Evolutionary conservation across 805 yeast species (phyloP).

Genomic region (Nakazawaea ishiwadae): DNA sequence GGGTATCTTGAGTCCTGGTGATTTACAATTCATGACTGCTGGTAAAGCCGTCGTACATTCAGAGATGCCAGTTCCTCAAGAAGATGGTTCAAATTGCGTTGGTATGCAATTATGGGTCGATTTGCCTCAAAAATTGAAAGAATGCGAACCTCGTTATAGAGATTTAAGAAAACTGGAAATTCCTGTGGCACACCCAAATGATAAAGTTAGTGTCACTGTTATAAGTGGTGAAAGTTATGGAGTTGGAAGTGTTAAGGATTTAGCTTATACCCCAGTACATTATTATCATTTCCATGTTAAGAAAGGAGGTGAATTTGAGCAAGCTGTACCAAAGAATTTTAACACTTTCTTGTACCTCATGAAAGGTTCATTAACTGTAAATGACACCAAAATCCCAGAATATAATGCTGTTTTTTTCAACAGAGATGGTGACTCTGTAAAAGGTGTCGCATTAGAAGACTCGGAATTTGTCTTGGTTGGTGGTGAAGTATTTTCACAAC

Average conservation of each 20-base stretch:
- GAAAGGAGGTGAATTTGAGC: conserved; percentile 62
- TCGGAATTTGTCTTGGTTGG: conserved; percentile 72
- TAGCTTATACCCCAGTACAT: conserved; percentile 79
- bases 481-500: conserved; percentile 70
- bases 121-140: conserved; percentile 59
- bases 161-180: conserved; percentile 68
- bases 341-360: conserved; percentile 68
- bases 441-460: conserved; percentile 46
- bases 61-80: conserved; percentile 69
- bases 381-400: conserved; percentile 33
- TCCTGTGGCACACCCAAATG: conserved; percentile 63
- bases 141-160: conserved; percentile 69
- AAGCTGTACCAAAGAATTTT: conserved; percentile 53
- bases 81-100: conserved; percentile 40
- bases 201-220: conserved; percentile 61
- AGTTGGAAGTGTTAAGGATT: conserved; percentile 63
- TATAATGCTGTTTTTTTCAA: conserved; percentile 60
- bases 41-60: conserved; percentile 84
- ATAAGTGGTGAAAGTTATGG: conserved; percentile 78
- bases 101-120: conserved; percentile 92
- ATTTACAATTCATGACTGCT: conserved; percentile 91
- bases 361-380: conserved; percentile 52
- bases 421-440: conserved; percentile 58
- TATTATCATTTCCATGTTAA: conserved; percentile 62
- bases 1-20: conserved; percentile 77